Evolutionary conservation across 805 yeast species (phyloP).

Genomic region (Kazachstania taianensis): DNA sequence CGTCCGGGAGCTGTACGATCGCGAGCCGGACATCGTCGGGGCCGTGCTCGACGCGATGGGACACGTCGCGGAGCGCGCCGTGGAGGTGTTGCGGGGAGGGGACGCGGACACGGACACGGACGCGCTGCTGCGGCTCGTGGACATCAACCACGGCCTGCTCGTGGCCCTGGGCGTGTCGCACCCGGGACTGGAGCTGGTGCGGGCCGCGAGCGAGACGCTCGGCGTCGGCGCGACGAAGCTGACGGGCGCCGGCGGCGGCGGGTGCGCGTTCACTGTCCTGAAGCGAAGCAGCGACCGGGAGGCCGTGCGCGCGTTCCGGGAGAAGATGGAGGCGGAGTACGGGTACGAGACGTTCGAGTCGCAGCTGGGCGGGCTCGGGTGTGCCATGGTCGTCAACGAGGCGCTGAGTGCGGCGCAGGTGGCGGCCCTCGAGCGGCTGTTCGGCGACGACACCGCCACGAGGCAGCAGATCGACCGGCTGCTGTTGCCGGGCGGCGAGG

Average conservation of each 20-base stretch:
- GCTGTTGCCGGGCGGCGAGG: too few species aligned
- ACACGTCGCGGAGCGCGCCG: slow-evolving; percentile 36
- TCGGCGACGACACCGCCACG: too few species aligned
- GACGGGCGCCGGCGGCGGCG: slow-evolving; percentile 99
- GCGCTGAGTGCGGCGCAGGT: too few species aligned
- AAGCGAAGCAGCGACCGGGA: slow-evolving; percentile 34
- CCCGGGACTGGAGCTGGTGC: slow-evolving; percentile 74
- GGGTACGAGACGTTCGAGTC: slow-evolving; percentile 74
- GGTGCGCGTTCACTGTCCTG: slow-evolving; percentile 87
- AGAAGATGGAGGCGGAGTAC: slow-evolving; percentile 25
- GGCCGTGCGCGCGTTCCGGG: slow-evolving; percentile 27
- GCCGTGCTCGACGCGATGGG: slow-evolving; percentile 71
- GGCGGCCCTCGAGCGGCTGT: too few species aligned
- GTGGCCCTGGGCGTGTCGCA: slow-evolving; percentile 87
- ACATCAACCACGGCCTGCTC: slow-evolving; percentile 79
- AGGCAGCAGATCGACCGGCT: too few species aligned
- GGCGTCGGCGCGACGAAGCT: slow-evolving; percentile 79
- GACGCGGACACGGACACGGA: slow-evolving; percentile 13
- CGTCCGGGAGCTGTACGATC: slow-evolving; percentile 46
- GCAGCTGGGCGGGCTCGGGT: slow-evolving; percentile 81
- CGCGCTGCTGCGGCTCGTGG: slow-evolving; percentile 42
- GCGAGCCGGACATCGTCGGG: slow-evolving; percentile 44
- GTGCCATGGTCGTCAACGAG: too few species aligned
- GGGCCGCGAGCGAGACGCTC: slow-evolving; percentile 50
- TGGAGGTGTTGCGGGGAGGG: slow-evolving; percentile 24